phyloP scores from a whole-genome alignment of 371 early-diverging fungal genomes.

The Mucor lusitanicus region DNA sequence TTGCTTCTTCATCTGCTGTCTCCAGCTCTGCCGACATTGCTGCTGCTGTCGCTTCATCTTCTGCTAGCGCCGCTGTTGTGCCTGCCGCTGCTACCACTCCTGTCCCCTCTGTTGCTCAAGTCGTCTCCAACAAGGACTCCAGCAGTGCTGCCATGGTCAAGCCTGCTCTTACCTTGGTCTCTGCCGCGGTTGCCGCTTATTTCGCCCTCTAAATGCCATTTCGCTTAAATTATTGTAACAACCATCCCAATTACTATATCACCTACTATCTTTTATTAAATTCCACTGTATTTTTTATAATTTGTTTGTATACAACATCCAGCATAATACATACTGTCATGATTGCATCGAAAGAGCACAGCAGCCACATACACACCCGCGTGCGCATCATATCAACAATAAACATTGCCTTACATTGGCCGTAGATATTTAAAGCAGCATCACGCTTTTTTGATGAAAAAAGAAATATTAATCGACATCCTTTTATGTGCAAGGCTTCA shows the following conservation, averaged over 20 bases:
- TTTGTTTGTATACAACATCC: neutral
- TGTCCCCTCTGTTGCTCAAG: slow-evolving; percentile 9
- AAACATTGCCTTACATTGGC: neutral
- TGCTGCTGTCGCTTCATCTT: neutral
- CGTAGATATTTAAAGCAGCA: neutral
- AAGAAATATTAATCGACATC: neutral
- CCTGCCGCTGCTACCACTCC: neutral
- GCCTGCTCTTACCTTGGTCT: slow-evolving; percentile 20
- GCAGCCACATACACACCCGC: neutral
- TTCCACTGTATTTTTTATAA: neutral
- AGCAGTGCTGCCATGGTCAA: slow-evolving; percentile 10
- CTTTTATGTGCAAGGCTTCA: neutral
- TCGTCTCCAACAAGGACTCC: neutral
- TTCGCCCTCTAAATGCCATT: slow-evolving; percentile 6
- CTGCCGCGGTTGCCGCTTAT: slow-evolving; percentile 20
- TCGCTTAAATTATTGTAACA: neutral
- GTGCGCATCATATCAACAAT: neutral
- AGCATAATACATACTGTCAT: neutral
- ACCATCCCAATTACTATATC: neutral
- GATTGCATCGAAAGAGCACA: neutral
- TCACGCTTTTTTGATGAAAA: neutral
- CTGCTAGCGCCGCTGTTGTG: neutral
- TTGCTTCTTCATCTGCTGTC: neutral
- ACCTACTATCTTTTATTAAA: neutral
- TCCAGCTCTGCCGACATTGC: slow-evolving; percentile 1